Base-by-base conservation (phyloP, 352 stramenopile species). In the Phytopythium chamaehyphon region DNA sequence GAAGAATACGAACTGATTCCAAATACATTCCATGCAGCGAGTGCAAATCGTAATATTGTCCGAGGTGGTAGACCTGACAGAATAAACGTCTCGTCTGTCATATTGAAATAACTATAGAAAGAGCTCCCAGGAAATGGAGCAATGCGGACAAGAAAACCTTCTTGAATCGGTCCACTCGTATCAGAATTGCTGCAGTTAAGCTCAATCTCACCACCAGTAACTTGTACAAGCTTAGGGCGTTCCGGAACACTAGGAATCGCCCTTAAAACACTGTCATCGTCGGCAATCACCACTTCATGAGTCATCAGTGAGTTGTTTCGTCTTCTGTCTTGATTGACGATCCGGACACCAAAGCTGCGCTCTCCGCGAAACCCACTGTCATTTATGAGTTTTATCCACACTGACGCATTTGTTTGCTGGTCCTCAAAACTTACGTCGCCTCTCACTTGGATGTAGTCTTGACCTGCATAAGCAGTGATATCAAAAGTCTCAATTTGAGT, bases 401-500 rank as follows among this genome's bases (percentile, higher is more conserved):
- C 23, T 2, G 66, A 65, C 3, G 45, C 49, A 2, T 40, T n/a
- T 15, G 39, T 75, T 40, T 88, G 68, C 1, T 64, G 64, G 23
- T 86, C 64, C 1, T 22, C 9, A 14, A 88, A 62, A 3, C 28
- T 16, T 0, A 72, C 47, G 11, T 49, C 69, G 31, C 64, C 53
- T 2, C 47, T 56, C 0, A 75, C 11, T 1, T 52, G 35, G 16
- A 85, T 14, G 31, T 86, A 88, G 38, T 84, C 49, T 10, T 59
- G 44, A 5, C 48, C 57, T n/a, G 61, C 48, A 19, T 43, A 16
- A 16, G 53, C 61, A 3, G 28, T 57, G 8, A 83, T 66, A 36
- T 80, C 70, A 28, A 86, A 86, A 15, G 74, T 79, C 51, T 82
- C 71, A 11, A 83, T 45, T 7, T 60, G 44, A 18, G 84, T 69